Conservation (phyloP, 306 rosid species). For the Erythrophleum fordii region DNA sequence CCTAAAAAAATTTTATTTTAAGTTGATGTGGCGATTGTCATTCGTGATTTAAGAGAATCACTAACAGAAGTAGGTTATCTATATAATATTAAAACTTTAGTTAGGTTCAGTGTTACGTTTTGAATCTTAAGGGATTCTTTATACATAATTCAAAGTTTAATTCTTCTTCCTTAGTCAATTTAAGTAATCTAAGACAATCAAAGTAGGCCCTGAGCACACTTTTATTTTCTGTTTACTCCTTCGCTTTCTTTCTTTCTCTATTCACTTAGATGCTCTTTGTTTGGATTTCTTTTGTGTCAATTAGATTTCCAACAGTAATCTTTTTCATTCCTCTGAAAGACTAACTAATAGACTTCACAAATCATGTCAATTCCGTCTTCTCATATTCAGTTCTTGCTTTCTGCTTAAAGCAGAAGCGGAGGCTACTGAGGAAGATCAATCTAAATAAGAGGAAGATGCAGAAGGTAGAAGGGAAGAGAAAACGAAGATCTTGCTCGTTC, state of each 20-base stretch:
- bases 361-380: constrained; percentile 8
- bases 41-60: too few species aligned
- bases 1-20: too few species aligned
- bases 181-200: constrained; percentile 26
- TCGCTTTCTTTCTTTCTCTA: not conserved
- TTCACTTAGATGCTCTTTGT: constrained; percentile 13
- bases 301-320: too few species aligned
- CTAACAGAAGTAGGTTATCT: too few species aligned
- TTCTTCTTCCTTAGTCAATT: constrained; percentile 19
- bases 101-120: too few species aligned
- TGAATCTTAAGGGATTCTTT: too few species aligned
- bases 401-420: constrained; percentile 53
- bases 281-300: too few species aligned
- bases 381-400: constrained; percentile 28
- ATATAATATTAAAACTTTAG: not conserved
- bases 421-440: constrained; percentile 48
- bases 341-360: too few species aligned
- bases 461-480: constrained; percentile 47
- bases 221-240: constrained; percentile 1
- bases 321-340: too few species aligned
- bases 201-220: constrained; percentile 25
- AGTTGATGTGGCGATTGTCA: too few species aligned
- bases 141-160: too few species aligned
- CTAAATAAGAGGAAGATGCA: constrained; percentile 50
- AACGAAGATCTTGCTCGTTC: constrained; percentile 50